Base-by-base conservation (phyloP, 768 basidiomycete genomes). In the Serpula lacrymans region DNA sequence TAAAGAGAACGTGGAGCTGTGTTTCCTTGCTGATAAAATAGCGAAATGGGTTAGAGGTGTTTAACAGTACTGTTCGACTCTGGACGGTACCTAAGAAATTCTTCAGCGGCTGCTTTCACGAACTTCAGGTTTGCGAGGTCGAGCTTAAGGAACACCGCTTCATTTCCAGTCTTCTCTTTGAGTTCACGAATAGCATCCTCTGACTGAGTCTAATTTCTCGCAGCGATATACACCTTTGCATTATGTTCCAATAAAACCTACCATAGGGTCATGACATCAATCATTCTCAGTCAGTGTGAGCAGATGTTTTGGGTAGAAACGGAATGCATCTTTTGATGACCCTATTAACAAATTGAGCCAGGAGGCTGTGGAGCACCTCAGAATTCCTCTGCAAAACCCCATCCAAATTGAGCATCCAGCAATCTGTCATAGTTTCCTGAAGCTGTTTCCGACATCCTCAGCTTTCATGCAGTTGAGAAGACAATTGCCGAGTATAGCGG, bases 81-180 rank as follows among this genome's bases (percentile, higher is more conserved):
- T 8, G 12, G 16, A 1, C 26, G 57, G 35, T 23, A 68, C 68
- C 54, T 49, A 34, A 57, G 26, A 42, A 71, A 73, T 17, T 69
- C 68, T n/a, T 64, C 49, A 1, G 67, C 75, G 0, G 72, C 60
- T 9, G 17, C 43, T 31, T 64, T 64, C 25, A 78, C 51, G 12
- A 59, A 56, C 25, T 49, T 47, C 13, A 78, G 46, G 49, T 63
- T 64, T 0, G 64, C 54, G 7, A 78, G 59, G 35, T 76, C 67
- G 12, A 77, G 59, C 25, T 69, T 20, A 1, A 78, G 50, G 37
- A 69, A 34, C 25, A 53, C 28, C 9, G 49, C 49, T 12, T 57
- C 55, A 20, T 50, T 58, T 4, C 57, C 57, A 3, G 63, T 56
- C n/a, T 37, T 44, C 1, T 39, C 8, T 46, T 51, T 54, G 13